These are phyloP conservation scores for Moniliophthora roreri DNA, from an alignment of 1,284 basidiomycete species.

Conservation along the genomic window DNA sequence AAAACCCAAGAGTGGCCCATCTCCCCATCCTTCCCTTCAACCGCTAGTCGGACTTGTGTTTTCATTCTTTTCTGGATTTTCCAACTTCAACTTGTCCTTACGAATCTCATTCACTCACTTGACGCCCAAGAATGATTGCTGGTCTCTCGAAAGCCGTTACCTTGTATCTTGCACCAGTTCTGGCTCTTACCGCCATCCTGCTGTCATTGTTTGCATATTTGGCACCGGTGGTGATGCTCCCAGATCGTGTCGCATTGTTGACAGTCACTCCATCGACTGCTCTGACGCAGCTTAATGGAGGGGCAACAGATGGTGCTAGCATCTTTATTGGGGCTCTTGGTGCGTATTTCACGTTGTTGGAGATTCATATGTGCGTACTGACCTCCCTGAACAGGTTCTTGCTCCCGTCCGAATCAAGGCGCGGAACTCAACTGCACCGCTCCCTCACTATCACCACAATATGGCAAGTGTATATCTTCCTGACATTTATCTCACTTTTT, in stretches of 20 bases:
- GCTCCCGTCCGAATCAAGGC: constrained; percentile 51
- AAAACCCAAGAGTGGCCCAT: background rate
- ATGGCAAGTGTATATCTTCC: constrained; percentile 42
- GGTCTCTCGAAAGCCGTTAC: constrained; percentile 69
- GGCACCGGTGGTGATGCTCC: constrained; percentile 60
- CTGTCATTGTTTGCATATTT: constrained; percentile 66
- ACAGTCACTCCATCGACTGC: constrained; percentile 58
- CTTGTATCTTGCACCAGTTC: constrained; percentile 66
- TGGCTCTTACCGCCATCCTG: constrained; percentile 63
- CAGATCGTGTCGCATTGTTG: constrained; percentile 62
- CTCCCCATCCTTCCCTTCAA: constrained; percentile 16
- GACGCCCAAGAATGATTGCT: constrained; percentile 55
- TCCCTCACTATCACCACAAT: constrained; percentile 57
- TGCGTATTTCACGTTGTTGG: constrained; percentile 27
- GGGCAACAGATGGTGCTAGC: constrained; percentile 66
- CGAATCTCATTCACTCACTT: background rate
- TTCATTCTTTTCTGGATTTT: constrained; percentile 14
- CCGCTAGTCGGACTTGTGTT: constrained; percentile 33
- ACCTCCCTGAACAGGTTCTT: constrained; percentile 53
- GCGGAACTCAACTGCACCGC: constrained; percentile 55
- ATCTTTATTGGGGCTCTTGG: constrained; percentile 68
- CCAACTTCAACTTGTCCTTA: constrained; percentile 13
- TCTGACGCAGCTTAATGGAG: constrained; percentile 42
- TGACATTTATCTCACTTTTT: constrained; percentile 14
- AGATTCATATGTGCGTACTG: too few species aligned